phyloP scores from a whole-genome alignment of 2,329 filamentous ascomycete genomes.

The Mycosphaerelloides madeirae region DNA sequence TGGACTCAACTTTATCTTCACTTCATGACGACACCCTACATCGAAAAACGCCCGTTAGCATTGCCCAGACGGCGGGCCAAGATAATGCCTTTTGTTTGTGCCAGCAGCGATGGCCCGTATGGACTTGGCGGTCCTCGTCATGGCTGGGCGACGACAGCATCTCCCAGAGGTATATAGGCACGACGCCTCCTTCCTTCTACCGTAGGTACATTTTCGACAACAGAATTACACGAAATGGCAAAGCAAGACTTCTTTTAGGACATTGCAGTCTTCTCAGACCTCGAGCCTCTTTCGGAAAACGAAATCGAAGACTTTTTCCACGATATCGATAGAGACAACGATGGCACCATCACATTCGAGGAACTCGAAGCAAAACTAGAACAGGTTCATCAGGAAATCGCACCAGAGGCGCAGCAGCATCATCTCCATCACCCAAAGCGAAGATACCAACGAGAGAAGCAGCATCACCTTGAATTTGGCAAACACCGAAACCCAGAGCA shows the following conservation, averaged over 20 bases:
- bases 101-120: no score
- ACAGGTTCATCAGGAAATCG: constrained; percentile 49
- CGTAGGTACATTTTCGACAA: no score
- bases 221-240: not conserved
- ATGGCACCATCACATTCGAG: constrained; percentile 50
- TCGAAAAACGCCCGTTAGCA: no score
- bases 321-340: constrained; percentile 49
- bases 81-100: no score
- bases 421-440: constrained; percentile 38
- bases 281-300: constrained; percentile 37
- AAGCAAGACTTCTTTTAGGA: not conserved
- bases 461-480: not conserved
- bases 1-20: no score
- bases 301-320: constrained; percentile 52
- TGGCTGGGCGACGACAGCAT: no score
- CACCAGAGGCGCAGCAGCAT: constrained; percentile 44
- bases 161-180: no score
- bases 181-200: no score
- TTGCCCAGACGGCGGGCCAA: no score
- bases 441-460: not conserved
- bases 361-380: constrained; percentile 53
- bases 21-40: no score
- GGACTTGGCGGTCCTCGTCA: no score
- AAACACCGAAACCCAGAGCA: constrained; percentile 6
- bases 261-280: not conserved